Base-by-base conservation (phyloP, 140 eudicot genomes). In the Anethum foeniculum region DNA sequence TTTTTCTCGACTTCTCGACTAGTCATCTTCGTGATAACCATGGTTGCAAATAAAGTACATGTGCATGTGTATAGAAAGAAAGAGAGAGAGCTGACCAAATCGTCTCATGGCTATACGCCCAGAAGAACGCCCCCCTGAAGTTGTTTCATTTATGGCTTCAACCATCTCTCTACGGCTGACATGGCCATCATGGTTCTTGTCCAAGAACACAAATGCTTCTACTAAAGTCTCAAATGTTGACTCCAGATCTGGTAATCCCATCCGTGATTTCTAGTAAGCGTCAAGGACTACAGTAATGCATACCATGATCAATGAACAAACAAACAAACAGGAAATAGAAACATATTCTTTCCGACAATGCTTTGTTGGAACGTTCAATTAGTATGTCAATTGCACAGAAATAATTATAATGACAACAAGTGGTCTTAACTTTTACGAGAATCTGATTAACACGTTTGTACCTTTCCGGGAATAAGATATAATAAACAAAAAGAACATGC, bases 91-190 rank as follows among this genome's bases (percentile, higher is more conserved):
- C 87, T 84, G 67, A 95, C 99, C 98, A n/a, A 94, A 94, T 92
- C 98, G 86, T 86, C 87, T 89, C 93, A 94, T 85, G 84, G 97
- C 97, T 69, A 89, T 90, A 51, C 84, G 92, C 32, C 97, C 98
- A 72, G 96, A 94, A 52, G 98, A 94, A 34, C 87, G 87, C 69
- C 80, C 93, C 23, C 98, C 97, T 3, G 90, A 54, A 77, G 87
- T 85, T 52, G 91, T 92, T 82, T 94, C 98, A 82, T 92, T 92
- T 44, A 92, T 92, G 38, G 98, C 97, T 2, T 79, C 84, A 71
- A 92, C 81, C 98, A 94, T 92, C 89, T 92, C 98, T 46, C 79
- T 88, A 84, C 76, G 92, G 93, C 97, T 92, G 52, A 94, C 97
- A 88, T 89, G 86, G n/a, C 97, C 98, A 88, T 94, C 97, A 81